These are phyloP conservation scores for Collariella sp. DNA, from an alignment of 495 filamentous ascomycete species.

Conservation along the genomic window DNA sequence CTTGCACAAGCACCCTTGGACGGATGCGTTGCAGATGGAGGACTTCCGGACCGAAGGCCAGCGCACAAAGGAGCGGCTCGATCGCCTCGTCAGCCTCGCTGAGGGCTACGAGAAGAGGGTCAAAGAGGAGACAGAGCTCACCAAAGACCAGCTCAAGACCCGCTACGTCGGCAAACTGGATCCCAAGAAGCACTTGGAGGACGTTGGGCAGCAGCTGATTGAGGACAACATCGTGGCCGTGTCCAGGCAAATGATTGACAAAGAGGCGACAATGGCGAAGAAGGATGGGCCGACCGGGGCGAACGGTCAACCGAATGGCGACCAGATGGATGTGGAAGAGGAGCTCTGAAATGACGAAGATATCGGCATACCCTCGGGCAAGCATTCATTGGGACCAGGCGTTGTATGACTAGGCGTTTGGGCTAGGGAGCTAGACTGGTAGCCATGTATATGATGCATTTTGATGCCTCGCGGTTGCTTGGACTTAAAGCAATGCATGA, in stretches of 20 bases:
- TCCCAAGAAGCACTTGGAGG: slow-evolving; percentile 97
- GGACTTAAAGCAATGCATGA: neutral
- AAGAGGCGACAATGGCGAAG: slow-evolving; percentile 68
- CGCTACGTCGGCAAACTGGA: slow-evolving; percentile 98
- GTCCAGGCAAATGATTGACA: slow-evolving; percentile 97
- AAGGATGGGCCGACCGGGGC: slow-evolving; percentile 37
- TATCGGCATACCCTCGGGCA: slow-evolving; percentile 6
- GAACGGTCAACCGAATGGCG: slow-evolving; percentile 50
- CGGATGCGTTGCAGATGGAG: slow-evolving; percentile 92
- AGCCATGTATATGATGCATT: slow-evolving; percentile 16
- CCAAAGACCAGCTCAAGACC: slow-evolving; percentile 95
- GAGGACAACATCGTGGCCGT: slow-evolving; percentile 98
- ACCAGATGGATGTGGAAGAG: slow-evolving; percentile 47
- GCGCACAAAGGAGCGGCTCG: slow-evolving; percentile 75
- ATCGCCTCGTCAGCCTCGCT: slow-evolving; percentile 77
- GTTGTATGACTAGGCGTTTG: slow-evolving; percentile 33
- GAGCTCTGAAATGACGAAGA: slow-evolving; percentile 26
- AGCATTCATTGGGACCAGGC: slow-evolving; percentile 3
- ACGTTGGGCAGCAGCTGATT: slow-evolving; percentile 89
- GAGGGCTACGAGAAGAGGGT: slow-evolving; percentile 98
- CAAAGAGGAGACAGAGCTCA: slow-evolving; percentile 94
- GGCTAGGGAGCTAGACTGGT: slow-evolving; percentile 19
- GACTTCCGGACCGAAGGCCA: slow-evolving; percentile 81
- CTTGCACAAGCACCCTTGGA: slow-evolving; percentile 98
- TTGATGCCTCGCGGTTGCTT: neutral